These are phyloP conservation scores for Teratosphaeria pseudoeucalypti DNA, from an alignment of 2,329 filamentous ascomycete genomes.

Conservation along the genomic window DNA sequence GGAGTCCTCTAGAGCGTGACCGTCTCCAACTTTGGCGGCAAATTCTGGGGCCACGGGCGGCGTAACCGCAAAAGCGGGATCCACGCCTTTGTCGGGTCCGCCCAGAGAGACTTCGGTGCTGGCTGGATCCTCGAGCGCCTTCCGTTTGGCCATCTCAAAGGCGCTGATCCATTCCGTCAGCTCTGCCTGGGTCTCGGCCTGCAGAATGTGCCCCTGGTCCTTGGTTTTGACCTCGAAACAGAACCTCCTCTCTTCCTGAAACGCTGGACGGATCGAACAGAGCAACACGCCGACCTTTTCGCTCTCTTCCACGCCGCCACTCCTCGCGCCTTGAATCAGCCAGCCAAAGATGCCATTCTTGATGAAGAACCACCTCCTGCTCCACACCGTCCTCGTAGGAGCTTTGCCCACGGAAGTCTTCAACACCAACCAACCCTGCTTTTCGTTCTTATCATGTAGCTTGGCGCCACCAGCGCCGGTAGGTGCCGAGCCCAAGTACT, in stretches of 20 bases:
- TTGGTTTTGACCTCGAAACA: slow-evolving; percentile 99
- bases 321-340: slow-evolving; percentile 70
- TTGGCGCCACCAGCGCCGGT: slow-evolving; percentile 23
- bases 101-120: slow-evolving; percentile 38
- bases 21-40: slow-evolving; percentile 65
- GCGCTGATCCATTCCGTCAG: slow-evolving; percentile 91
- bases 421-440: slow-evolving; percentile 90
- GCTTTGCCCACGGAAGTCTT: slow-evolving; percentile 68
- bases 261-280: slow-evolving; percentile 82
- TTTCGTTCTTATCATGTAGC: slow-evolving; percentile 47
- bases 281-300: slow-evolving; percentile 92
- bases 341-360: slow-evolving; percentile 94
- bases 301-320: slow-evolving; percentile 80
- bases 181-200: slow-evolving; percentile 83
- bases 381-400: slow-evolving; percentile 80
- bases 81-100: slow-evolving; percentile 29
- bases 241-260: slow-evolving; percentile 86
- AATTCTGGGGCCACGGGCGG: slow-evolving; percentile 84
- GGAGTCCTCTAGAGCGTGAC: slow-evolving; percentile 34
- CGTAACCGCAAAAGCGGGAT: slow-evolving; percentile 84
- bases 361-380: slow-evolving; percentile 88
- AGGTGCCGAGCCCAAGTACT: slow-evolving; percentile 63
- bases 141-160: slow-evolving; percentile 89
- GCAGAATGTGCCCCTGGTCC: slow-evolving; percentile 76
- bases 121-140: slow-evolving; percentile 66